phyloP scores from a whole-genome alignment of 2,329 filamentous ascomycete genomes.

The Diaporthe capsici region DNA sequence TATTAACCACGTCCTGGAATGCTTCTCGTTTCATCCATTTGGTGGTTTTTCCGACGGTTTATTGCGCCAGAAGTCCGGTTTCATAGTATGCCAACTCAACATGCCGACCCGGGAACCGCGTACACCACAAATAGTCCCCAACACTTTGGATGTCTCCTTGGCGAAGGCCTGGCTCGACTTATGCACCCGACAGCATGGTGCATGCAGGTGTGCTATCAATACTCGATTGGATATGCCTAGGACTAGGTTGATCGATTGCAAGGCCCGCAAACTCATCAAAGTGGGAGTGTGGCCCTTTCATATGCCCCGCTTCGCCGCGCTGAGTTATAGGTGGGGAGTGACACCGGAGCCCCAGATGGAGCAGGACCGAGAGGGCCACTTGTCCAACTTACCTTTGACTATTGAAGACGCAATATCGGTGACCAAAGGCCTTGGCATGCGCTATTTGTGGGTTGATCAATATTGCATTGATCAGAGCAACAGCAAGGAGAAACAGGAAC shows the following conservation, averaged over 20 bases:
- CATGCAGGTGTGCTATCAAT: neutral
- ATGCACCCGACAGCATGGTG: neutral
- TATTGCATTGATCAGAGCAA: neutral
- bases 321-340: conserved; percentile 1
- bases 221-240: neutral
- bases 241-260: neutral
- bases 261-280: neutral
- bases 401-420: neutral
- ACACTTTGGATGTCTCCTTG: neutral
- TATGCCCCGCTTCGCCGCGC: neutral
- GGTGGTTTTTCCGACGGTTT: neutral
- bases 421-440: neutral
- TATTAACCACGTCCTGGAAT: neutral
- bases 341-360: neutral
- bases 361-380: neutral
- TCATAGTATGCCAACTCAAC: neutral
- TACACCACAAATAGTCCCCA: neutral
- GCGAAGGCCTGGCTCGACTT: neutral
- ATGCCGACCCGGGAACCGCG: neutral
- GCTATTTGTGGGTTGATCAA: neutral
- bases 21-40: neutral
- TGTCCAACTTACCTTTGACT: neutral
- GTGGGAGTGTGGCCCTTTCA: neutral
- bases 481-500: neutral
- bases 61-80: neutral